Evolutionary conservation across 2,329 filamentous ascomycete genomes (phyloP), one percentile per base, ranked within the genome.

Genomic region (Paramyrothecium roridum): DNA sequence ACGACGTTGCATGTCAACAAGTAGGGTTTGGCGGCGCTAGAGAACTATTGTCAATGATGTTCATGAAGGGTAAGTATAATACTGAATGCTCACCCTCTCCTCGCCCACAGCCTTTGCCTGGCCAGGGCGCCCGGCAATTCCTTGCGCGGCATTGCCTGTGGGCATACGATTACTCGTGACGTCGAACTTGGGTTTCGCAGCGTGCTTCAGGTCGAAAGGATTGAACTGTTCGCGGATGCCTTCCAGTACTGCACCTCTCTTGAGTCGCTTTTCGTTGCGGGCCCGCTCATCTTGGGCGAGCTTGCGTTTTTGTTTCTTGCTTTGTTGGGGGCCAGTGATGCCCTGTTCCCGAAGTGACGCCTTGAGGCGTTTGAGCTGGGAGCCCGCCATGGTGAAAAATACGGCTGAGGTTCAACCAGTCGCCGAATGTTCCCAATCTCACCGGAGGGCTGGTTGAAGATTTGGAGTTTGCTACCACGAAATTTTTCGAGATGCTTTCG

Each of bases 161-260:
- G 76, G 73, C 7, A 83, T 79, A 56, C 83, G 83, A 59, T 83
- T 84, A 53, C 82, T 93, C 0, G 90, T 92, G 48, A 93, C 88
- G 47, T 93, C 87, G 61, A 96, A 96, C 67, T 98, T 98, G 55
- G 86, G 86, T 89, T 57, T 88, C 83, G 87, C 80, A 45, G 88
- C 86, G 56, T 89, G 85, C 73, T 96, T 96, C 70, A 96, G 84
- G 69, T 99, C 95, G 73, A 99, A 99, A 0, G 95, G 95, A 71
- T 99, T 99, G 83, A 98, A 98, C 63, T 93, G 89, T 67, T 98
- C 93, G 68, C 95, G 89, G 70, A 99, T 97, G 55, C 84, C 85
- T 64, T 90, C 86, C 59, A 99, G 80, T 17, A 92, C 90, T 54
- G 86, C 87, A 67, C 88, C 84, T 67, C 89, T 85, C 70, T 91